These are phyloP conservation scores for Maudiozyma saulgeensis DNA, from an alignment of 805 yeast species.

Conservation along the genomic window DNA sequence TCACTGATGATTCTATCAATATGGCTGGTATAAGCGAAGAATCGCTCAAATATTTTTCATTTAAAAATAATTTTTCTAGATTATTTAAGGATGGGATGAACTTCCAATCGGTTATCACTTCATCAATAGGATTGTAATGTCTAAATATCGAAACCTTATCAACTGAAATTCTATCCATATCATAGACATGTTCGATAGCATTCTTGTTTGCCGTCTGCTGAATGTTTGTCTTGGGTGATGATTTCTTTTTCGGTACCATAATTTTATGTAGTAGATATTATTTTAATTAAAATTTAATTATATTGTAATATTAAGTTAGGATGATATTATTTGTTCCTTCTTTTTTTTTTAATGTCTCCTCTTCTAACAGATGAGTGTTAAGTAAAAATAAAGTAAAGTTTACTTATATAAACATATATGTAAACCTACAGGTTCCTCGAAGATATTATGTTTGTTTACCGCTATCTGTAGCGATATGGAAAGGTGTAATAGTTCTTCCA, in stretches of 20 bases:
- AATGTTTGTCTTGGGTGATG: no score
- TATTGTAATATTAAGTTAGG: no score
- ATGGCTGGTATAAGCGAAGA: neutral
- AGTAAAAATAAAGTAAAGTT: neutral
- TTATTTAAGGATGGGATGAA: conserved; percentile 4
- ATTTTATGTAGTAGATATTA: no score
- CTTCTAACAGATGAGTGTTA: neutral
- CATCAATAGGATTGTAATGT: neutral
- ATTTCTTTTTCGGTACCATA: no score
- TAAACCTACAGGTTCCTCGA: neutral
- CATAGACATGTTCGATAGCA: neutral
- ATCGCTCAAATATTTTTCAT: conserved; percentile 3
- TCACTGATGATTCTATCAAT: conserved; percentile 5
- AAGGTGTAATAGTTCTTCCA: no score
- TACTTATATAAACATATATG: neutral
- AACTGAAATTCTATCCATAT: neutral
- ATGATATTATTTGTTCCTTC: neutral
- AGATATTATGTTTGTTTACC: neutral
- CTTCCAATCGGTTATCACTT: neutral
- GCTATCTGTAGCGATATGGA: no score
- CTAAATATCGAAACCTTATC: neutral
- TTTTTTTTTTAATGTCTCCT: neutral
- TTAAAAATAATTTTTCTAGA: neutral
- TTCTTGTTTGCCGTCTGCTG: neutral
- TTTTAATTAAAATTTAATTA: no score